Conservation (phyloP, 805 yeast species). For the Blastobotrys attinorum region DNA sequence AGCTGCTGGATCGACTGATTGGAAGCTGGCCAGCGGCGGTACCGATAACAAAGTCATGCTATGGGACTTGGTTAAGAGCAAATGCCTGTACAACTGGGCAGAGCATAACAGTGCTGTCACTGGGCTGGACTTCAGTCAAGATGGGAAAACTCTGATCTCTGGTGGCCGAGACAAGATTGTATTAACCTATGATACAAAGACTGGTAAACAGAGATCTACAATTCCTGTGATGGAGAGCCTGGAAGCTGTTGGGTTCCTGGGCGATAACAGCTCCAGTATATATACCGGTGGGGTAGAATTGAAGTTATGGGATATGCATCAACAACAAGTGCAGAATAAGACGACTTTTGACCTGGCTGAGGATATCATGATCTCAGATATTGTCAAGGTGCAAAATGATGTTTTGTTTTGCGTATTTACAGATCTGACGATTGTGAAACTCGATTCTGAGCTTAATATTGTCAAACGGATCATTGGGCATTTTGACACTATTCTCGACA, state of each 20-base stretch:
- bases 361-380: slow-evolving; percentile 64
- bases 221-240: slow-evolving; percentile 56
- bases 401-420: slow-evolving; percentile 52
- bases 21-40: slow-evolving; percentile 75
- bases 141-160: slow-evolving; percentile 52
- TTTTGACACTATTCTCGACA: slow-evolving; percentile 92
- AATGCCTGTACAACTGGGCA: slow-evolving; percentile 48
- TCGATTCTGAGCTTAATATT: slow-evolving; percentile 37
- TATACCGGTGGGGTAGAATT: slow-evolving; percentile 76
- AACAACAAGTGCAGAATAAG: background rate
- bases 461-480: slow-evolving; percentile 71
- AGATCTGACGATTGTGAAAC: slow-evolving; percentile 71
- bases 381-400: slow-evolving; percentile 28
- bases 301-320: slow-evolving; percentile 46
- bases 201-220: slow-evolving; percentile 52
- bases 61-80: slow-evolving; percentile 66
- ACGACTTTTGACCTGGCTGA: slow-evolving; percentile 38
- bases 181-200: slow-evolving; percentile 48
- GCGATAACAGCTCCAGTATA: slow-evolving; percentile 30
- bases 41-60: slow-evolving; percentile 48
- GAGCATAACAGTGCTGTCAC: slow-evolving; percentile 85
- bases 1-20: slow-evolving; percentile 48
- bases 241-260: slow-evolving; percentile 30
- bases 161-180: slow-evolving; percentile 88
- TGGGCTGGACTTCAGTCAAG: slow-evolving; percentile 58